phyloP scores from a whole-genome alignment of 495 filamentous ascomycete genomes.

The Lichina pygmaea region DNA sequence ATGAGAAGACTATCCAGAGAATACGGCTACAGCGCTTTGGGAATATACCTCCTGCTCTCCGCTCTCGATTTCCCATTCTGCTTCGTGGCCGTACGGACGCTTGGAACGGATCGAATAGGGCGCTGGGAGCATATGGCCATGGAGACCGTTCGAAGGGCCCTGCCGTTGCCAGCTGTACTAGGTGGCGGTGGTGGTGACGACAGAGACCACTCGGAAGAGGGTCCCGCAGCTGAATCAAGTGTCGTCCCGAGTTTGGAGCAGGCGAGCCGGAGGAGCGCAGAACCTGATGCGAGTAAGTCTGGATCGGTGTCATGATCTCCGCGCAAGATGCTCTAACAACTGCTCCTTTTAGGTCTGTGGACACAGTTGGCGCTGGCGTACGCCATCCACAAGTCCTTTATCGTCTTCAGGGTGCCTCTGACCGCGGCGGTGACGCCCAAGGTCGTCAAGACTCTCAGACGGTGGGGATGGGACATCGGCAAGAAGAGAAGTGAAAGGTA shows the following conservation, averaged over 20 bases:
- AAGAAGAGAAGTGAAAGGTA: slow-evolving; percentile 26
- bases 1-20: slow-evolving; percentile 67
- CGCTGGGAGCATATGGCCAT: slow-evolving; percentile 25
- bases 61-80: slow-evolving; percentile 88
- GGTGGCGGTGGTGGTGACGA: slow-evolving; percentile 6
- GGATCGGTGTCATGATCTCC: not conserved
- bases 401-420: slow-evolving; percentile 75
- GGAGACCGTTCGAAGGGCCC: slow-evolving; percentile 11
- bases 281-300: slow-evolving; percentile 22
- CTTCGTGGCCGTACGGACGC: slow-evolving; percentile 54
- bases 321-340: not conserved
- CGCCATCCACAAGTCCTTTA: slow-evolving; percentile 93
- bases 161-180: slow-evolving; percentile 15
- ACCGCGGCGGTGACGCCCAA: slow-evolving; percentile 78
- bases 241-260: slow-evolving; percentile 25
- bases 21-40: slow-evolving; percentile 85
- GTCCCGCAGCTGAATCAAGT: slow-evolving; percentile 14
- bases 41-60: slow-evolving; percentile 61
- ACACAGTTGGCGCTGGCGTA: slow-evolving; percentile 89
- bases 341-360: slow-evolving; percentile 29
- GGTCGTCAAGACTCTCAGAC: slow-evolving; percentile 58
- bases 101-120: slow-evolving; percentile 71
- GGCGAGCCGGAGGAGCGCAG: slow-evolving; percentile 18
- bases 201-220: slow-evolving; percentile 2
- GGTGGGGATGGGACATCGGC: slow-evolving; percentile 62